Evolutionary conservation across 805 yeast species (phyloP).

Genomic region (Starmerella floris): DNA sequence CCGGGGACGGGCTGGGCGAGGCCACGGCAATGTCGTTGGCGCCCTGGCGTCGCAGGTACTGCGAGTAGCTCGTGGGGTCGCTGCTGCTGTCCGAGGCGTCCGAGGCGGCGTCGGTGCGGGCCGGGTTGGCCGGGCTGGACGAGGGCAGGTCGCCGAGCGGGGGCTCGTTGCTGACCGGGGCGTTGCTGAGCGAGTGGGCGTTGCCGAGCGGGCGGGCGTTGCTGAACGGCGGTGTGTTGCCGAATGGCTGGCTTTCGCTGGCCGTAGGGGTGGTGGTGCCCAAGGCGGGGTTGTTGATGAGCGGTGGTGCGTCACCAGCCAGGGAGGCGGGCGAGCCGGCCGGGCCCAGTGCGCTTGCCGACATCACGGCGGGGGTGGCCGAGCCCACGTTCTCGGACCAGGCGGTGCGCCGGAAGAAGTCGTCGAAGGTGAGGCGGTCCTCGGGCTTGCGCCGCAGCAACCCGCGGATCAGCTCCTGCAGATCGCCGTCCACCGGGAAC

Average conservation of each 20-base stretch:
- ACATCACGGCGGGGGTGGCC: neutral
- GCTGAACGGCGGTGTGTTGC: neutral
- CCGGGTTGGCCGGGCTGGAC: neutral
- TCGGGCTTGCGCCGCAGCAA: conserved; percentile 73
- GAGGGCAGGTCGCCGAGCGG: neutral
- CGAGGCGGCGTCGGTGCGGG: neutral
- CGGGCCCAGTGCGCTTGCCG: neutral
- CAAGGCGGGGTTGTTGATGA: neutral
- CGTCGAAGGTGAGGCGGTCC: conserved; percentile 76
- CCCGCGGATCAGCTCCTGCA: conserved; percentile 58
- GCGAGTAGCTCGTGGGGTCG: conserved; percentile 2
- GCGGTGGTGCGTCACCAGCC: neutral
- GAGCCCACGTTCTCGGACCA: conserved; percentile 22
- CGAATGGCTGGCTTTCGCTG: neutral
- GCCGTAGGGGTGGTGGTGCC: neutral
- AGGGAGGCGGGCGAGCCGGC: neutral
- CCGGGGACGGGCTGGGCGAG: conserved; percentile 26
- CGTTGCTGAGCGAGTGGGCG: neutral
- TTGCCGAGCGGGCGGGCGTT: neutral
- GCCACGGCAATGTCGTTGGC: conserved; percentile 10
- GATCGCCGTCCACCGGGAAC: conserved; percentile 41
- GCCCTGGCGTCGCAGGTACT: conserved; percentile 9
- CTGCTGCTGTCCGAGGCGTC: neutral
- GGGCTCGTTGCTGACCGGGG: neutral
- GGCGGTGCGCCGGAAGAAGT: conserved; percentile 49